Conservation (phyloP, 2,329 filamentous ascomycete genomes). For the Proliferodiscus dingleyae region DNA sequence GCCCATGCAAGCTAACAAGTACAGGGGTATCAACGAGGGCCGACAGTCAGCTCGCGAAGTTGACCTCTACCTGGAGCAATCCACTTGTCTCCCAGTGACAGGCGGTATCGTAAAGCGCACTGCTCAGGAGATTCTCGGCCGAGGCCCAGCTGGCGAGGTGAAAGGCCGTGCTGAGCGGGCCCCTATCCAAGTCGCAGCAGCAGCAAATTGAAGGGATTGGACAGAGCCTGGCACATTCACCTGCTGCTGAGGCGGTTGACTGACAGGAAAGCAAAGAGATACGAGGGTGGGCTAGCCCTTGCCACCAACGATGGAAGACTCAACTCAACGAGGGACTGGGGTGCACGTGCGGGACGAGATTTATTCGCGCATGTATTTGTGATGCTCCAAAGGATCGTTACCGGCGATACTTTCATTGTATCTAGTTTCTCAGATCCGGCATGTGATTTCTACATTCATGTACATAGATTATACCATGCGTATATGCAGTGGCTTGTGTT, state of each 20-base stretch:
- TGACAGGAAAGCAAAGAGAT: neutral
- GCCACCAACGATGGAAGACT: no score
- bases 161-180: slow-evolving; percentile 21
- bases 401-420: no score
- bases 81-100: slow-evolving; percentile 78
- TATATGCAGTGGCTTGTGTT: no score
- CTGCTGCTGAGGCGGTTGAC: neutral
- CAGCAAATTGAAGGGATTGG: slow-evolving; percentile 18
- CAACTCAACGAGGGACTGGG: no score
- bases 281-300: no score
- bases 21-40: slow-evolving; percentile 92
- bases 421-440: no score
- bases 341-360: no score
- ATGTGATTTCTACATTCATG: no score
- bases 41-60: slow-evolving; percentile 89
- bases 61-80: slow-evolving; percentile 77
- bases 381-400: no score
- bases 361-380: no score
- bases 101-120: slow-evolving; percentile 87
- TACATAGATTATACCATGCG: no score
- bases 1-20: slow-evolving; percentile 32
- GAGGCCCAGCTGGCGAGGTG: slow-evolving; percentile 9
- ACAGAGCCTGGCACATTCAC: neutral
- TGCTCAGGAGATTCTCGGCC: slow-evolving; percentile 61
- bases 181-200: slow-evolving; percentile 22